phyloP scores from a whole-genome alignment of 495 filamentous ascomycete genomes.

The Talaromyces wortmannii region DNA sequence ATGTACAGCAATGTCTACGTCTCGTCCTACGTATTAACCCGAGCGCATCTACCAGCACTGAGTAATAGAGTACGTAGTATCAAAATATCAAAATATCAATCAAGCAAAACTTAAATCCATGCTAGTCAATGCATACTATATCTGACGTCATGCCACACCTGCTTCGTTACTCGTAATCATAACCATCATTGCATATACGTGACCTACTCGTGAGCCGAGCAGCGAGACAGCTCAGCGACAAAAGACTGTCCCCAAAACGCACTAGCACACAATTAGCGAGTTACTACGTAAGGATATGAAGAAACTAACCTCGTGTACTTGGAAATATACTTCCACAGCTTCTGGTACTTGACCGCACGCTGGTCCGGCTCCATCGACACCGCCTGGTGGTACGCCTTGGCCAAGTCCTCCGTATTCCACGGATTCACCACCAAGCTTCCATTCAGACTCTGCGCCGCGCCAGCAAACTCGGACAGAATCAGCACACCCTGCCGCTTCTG shows the following conservation, averaged over 20 bases:
- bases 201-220: constrained; percentile 22
- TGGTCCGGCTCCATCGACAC: constrained; percentile 90
- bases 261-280: constrained; percentile 23
- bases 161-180: neutral
- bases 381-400: constrained; percentile 85
- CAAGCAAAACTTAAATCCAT: no score
- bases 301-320: constrained; percentile 72
- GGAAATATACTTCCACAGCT: constrained; percentile 87
- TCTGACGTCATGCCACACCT: neutral
- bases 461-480: constrained; percentile 93
- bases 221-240: constrained; percentile 62
- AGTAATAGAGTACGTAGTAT: no score
- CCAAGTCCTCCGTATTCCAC: constrained; percentile 95
- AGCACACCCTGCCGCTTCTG: constrained; percentile 81
- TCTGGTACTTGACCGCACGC: constrained; percentile 76
- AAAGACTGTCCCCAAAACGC: constrained; percentile 84
- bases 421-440: constrained; percentile 92
- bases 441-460: constrained; percentile 87
- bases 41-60: no score
- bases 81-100: no score
- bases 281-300: neutral
- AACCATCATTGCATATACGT: neutral
- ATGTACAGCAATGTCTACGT: no score
- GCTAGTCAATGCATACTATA: no score
- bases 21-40: no score